Percentiles rank a stretch among this genome's conserved stretches.
These are phyloP conservation scores for Alliaria petiolata DNA, from an alignment of 345 rosid genomes.

Conservation along the genomic window DNA sequence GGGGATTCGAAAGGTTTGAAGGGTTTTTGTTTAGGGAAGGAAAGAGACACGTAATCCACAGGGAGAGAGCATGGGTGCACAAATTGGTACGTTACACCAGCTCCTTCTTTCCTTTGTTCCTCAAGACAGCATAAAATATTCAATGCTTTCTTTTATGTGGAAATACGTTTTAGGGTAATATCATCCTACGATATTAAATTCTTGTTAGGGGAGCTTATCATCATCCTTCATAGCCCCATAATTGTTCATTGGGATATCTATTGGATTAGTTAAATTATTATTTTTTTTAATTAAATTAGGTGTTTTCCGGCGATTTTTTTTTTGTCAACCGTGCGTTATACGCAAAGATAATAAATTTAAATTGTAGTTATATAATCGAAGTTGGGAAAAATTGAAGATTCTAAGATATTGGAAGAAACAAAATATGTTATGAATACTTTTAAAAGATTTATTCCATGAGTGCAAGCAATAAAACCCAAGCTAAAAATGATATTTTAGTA, in stretches of 20 bases:
- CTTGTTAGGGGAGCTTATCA: too few species aligned
- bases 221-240: neutral
- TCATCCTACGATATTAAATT: too few species aligned
- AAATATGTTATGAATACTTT: too few species aligned
- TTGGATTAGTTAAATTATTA: neutral
- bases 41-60: slow-evolving; percentile 17
- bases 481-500: too few species aligned
- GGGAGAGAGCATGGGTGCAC: neutral
- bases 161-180: too few species aligned
- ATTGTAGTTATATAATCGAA: neutral
- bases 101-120: neutral
- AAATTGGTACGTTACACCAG: slow-evolving; percentile 4
- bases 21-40: neutral
- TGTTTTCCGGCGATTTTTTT: neutral
- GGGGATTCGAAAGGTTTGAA: neutral
- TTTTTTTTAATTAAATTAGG: neutral
- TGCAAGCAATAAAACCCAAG: too few species aligned
- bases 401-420: too few species aligned
- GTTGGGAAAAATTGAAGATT: too few species aligned
- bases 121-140: neutral
- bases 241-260: neutral
- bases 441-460: too few species aligned
- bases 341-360: neutral
- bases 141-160: neutral
- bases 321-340: neutral